Evolutionary conservation across 2,329 filamentous ascomycete species (phyloP).

Genomic region (Neonectria ditissima): DNA sequence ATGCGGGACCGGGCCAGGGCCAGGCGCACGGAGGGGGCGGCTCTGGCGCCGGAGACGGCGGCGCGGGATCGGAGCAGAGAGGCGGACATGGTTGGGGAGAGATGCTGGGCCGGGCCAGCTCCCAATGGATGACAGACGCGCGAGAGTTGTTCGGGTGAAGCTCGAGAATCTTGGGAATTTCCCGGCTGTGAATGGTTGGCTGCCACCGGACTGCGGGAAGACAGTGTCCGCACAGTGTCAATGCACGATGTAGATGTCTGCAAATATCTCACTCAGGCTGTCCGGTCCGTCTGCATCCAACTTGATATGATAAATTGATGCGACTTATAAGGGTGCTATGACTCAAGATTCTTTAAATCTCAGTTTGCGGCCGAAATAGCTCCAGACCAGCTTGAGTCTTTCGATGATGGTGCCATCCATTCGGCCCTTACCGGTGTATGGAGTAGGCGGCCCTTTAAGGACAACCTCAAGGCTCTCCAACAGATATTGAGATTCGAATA

Average conservation of each 20-base stretch:
- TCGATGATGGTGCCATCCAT: too few relatives aligned
- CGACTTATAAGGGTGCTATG: too few relatives aligned
- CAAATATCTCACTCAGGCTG: conserved; percentile 3
- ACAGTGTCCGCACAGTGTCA: conserved; percentile 39
- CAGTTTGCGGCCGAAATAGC: too few relatives aligned
- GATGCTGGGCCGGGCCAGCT: conserved; percentile 45
- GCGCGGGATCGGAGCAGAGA: conserved; percentile 42
- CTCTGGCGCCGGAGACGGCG: conserved; percentile 35
- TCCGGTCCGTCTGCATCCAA: too few relatives aligned
- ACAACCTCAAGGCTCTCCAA: background rate
- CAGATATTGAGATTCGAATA: background rate
- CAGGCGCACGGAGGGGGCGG: conserved; percentile 35
- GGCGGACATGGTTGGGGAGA: conserved; percentile 43
- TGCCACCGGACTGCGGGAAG: conserved; percentile 24
- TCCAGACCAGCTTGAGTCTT: too few relatives aligned
- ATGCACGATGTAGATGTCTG: conserved; percentile 31
- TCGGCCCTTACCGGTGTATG: too few relatives aligned
- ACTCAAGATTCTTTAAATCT: too few relatives aligned
- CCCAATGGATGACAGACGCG: conserved; percentile 45
- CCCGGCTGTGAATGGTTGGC: conserved; percentile 34
- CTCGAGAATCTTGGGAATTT: conserved; percentile 43
- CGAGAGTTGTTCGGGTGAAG: conserved; percentile 43
- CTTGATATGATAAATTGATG: too few relatives aligned
- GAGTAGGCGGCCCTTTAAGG: too few relatives aligned
- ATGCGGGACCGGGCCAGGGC: conserved; percentile 34